Evolutionary conservation across 2,329 filamentous ascomycete species (phyloP), one percentile per base, ranked within the genome.

Genomic region (Trichoderma koningiopsis): DNA sequence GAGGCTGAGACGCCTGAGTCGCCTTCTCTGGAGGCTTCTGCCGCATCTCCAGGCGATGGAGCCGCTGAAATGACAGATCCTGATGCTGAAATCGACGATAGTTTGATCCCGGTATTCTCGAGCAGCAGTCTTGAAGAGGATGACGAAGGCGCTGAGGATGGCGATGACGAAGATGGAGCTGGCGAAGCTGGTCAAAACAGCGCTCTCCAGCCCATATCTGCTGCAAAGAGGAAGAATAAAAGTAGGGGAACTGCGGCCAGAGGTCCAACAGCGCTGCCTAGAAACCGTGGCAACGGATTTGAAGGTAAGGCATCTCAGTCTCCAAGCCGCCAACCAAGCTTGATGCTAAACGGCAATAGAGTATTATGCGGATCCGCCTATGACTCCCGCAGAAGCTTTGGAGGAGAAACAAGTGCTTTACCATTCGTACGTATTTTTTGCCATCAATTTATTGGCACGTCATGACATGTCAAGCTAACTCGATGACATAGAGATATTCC

Each of bases 321-420:
- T n/a, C 5, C 5, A 49, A 1, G 11, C 33, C 33, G 13, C 11
- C 4, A 11, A 4, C 10, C 10, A 56, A 13, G 6, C 2, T n/a
- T n/a, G 3, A 53, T 37, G 19, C 7, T 68, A 19, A 72, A 49
- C 52, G 19, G 22, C 6, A 7, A 60, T 68, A 87, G 90, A 94
- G 71, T 93, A 88, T 78, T 96, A 88, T 76, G 89, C 91, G 14
- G 95, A 98, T 78, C 85, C 90, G 0, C 94, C 94, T 0, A 81
- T 96, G 71, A 94, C 91, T 0, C 89, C 90, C 0, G 84, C 84
- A 0, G 89, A 97, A 75, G 85, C 87, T 60, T 80, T 85, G 3
- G 85, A 91, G 62, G 92, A 97, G 75, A 81, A 75, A 52, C 75
- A 85, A 24, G 83, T 86, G 14, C 81, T 96, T 29, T 99, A 97